Evolutionary conservation across 2,329 filamentous ascomycete genomes (phyloP).

Genomic region (Pseudogymnoascus pannorum): DNA sequence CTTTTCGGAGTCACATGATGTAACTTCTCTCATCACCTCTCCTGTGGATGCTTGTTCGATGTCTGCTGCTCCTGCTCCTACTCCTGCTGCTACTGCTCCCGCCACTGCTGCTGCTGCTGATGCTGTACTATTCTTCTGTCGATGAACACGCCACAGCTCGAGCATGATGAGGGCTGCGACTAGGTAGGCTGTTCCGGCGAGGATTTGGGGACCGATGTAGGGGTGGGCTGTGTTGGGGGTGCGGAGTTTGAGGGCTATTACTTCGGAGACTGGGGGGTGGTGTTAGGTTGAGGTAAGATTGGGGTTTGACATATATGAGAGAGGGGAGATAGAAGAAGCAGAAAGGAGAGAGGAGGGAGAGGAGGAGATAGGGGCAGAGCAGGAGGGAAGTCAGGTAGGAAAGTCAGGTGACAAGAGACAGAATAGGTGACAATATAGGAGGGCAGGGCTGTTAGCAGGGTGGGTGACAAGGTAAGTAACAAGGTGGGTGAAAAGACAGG

Average conservation of each 20-base stretch:
- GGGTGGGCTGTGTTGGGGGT: conserved; percentile 20
- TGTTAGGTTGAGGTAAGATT: neutral
- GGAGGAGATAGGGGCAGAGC: too few species aligned
- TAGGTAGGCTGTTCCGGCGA: conserved; percentile 31
- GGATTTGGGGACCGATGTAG: conserved; percentile 35
- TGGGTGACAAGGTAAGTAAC: too few species aligned
- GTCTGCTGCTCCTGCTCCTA: neutral
- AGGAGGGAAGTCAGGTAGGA: too few species aligned
- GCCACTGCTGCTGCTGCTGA: too few species aligned
- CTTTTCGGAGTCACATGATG: neutral
- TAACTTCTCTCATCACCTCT: neutral
- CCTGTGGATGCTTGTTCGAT: too few species aligned
- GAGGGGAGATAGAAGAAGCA: too few species aligned
- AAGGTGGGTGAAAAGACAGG: too few species aligned
- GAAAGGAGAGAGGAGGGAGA: too few species aligned
- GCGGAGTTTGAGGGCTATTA: conserved; percentile 35
- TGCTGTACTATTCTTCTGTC: neutral
- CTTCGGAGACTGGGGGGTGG: conserved; percentile 28
- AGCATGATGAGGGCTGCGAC: conserved; percentile 30
- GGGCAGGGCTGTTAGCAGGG: too few species aligned
- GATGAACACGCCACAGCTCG: conserved; percentile 19
- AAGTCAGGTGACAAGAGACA: too few species aligned
- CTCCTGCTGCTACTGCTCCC: neutral
- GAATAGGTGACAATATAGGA: too few species aligned
- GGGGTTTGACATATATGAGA: too few species aligned